phyloP scores from a whole-genome alignment of 2,329 filamentous ascomycete species.

The Aspergillus awamori region DNA sequence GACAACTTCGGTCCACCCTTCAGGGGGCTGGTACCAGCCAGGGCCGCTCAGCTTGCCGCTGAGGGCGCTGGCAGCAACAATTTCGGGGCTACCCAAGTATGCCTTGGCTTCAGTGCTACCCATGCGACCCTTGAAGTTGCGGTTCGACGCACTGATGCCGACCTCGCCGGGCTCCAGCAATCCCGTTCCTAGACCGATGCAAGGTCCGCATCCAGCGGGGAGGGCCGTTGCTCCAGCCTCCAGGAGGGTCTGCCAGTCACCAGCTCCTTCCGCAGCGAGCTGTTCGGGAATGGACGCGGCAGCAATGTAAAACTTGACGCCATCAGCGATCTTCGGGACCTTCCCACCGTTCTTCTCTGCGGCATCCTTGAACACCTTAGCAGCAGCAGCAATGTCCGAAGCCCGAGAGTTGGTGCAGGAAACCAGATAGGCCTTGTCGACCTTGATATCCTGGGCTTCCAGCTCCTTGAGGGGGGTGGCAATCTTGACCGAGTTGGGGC shows the following conservation, averaged over 20 bases:
- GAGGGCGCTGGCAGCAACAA: constrained; percentile 87
- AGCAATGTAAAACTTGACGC: constrained; percentile 86
- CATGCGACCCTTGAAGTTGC: constrained; percentile 93
- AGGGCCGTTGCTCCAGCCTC: constrained; percentile 76
- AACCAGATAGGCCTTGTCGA: constrained; percentile 85
- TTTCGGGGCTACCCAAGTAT: constrained; percentile 85
- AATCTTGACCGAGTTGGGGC: constrained; percentile 89
- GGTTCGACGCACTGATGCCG: constrained; percentile 79
- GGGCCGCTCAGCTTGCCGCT: constrained; percentile 61
- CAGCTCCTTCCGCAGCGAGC: constrained; percentile 71
- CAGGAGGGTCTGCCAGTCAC: constrained; percentile 82
- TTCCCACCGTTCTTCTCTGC: constrained; percentile 62
- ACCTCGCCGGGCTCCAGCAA: constrained; percentile 83
- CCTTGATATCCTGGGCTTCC: constrained; percentile 70
- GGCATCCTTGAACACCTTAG: constrained; percentile 80
- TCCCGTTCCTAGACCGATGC: constrained; percentile 81
- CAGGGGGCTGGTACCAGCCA: constrained; percentile 74
- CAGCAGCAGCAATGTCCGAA: constrained; percentile 80
- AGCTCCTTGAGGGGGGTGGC: constrained; percentile 76
- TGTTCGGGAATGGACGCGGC: constrained; percentile 83
- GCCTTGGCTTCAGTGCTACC: constrained; percentile 77
- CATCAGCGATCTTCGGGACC: constrained; percentile 69
- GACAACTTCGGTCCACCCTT: constrained; percentile 59
- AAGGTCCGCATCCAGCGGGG: constrained; percentile 76
- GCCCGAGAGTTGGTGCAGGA: constrained; percentile 86